Percentiles rank a stretch among this genome's conserved stretches.
Evolutionary conservation across 768 basidiomycete species (phyloP).

Genomic region (Russula foetens): DNA sequence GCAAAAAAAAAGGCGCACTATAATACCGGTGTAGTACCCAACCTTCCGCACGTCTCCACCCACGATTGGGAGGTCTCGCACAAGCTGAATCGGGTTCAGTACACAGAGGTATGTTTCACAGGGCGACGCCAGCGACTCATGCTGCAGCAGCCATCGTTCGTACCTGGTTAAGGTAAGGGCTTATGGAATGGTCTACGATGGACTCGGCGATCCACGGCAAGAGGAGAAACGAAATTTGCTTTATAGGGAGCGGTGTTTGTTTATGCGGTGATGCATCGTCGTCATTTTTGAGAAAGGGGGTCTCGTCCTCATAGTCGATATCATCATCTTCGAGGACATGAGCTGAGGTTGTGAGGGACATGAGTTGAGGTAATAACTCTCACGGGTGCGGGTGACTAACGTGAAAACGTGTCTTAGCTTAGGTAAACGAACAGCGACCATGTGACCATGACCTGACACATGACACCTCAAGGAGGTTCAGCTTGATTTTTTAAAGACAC

Average conservation of each 20-base stretch:
- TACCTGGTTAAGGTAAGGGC: conserved; percentile 45
- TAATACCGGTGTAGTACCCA: conserved; percentile 43
- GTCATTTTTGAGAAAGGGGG: neutral
- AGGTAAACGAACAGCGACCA: too few species aligned
- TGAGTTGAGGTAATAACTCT: too few species aligned
- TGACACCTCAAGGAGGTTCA: too few species aligned
- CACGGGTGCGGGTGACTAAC: too few species aligned
- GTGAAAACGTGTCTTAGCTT: too few species aligned
- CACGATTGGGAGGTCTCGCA: conserved; percentile 36
- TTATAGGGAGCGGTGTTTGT: conserved; percentile 36
- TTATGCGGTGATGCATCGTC: neutral
- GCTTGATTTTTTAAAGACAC: too few species aligned
- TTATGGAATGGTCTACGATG: conserved; percentile 38
- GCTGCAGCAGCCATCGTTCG: neutral
- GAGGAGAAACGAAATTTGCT: conserved; percentile 38
- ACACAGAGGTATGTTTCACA: too few species aligned
- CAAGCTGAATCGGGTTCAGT: conserved; percentile 26
- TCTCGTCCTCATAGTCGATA: neutral
- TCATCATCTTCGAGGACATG: neutral
- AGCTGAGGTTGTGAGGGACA: neutral
- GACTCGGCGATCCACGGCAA: conserved; percentile 40
- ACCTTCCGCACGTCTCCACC: conserved; percentile 37
- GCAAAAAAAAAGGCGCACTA: conserved; percentile 29
- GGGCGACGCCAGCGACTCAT: too few species aligned
- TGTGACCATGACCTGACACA: too few species aligned